Conservation (phyloP, 2,329 filamentous ascomycete genomes). For the Xylariaceae sp. region DNA sequence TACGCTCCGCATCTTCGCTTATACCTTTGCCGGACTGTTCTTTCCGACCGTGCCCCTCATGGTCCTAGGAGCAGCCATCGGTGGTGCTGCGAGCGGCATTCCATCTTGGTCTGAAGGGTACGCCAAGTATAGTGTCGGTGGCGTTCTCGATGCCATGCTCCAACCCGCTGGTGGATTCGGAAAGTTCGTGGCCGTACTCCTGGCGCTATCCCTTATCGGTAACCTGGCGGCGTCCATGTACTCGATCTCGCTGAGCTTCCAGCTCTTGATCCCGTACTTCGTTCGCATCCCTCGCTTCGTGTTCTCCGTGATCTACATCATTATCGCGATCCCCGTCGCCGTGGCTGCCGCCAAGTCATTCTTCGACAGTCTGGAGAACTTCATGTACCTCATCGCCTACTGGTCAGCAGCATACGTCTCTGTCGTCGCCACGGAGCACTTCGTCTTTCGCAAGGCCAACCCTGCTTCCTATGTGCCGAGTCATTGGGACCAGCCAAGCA, state of each 20-base stretch:
- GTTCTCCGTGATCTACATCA: constrained; percentile 53
- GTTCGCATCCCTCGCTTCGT: constrained; percentile 51
- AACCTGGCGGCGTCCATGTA: constrained; percentile 58
- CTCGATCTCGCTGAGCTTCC: constrained; percentile 59
- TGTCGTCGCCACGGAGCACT: constrained; percentile 41
- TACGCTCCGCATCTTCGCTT: constrained; percentile 43
- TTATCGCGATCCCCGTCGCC: constrained; percentile 54
- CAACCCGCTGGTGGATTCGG: constrained; percentile 54
- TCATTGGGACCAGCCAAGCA: constrained; percentile 36
- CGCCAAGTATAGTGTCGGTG: constrained; percentile 49
- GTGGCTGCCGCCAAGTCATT: constrained; percentile 52
- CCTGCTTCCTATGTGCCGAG: constrained; percentile 35
- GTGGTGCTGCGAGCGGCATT: constrained; percentile 51
- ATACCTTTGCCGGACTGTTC: constrained; percentile 47
- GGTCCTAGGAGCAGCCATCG: constrained; percentile 60
- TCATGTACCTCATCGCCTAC: constrained; percentile 53
- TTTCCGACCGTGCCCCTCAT: constrained; percentile 44
- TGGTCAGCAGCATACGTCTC: constrained; percentile 53
- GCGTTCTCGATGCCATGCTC: constrained; percentile 56
- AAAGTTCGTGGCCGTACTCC: constrained; percentile 55
- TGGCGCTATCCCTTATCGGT: constrained; percentile 53
- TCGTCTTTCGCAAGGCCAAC: constrained; percentile 34
- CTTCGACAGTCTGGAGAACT: constrained; percentile 53
- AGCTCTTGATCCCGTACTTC: constrained; percentile 54
- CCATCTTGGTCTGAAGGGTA: constrained; percentile 52